These are phyloP conservation scores for Rosa multiflora DNA, from an alignment of 306 rosid species.

Conservation along the genomic window DNA sequence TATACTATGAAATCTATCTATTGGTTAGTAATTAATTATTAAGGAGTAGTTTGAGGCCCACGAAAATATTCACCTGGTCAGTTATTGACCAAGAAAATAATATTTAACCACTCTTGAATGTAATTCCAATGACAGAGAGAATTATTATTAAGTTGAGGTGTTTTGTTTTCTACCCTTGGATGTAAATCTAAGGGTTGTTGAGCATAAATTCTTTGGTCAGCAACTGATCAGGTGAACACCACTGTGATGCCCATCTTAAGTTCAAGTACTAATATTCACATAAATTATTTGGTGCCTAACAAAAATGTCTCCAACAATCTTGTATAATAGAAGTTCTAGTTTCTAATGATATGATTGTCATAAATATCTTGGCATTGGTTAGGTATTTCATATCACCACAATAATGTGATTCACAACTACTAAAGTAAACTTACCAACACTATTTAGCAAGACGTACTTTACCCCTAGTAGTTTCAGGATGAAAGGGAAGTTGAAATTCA, in stretches of 20 bases:
- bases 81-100: too few species aligned
- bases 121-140: too few species aligned
- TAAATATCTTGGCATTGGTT: neutral
- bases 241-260: neutral
- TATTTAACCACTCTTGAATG: too few species aligned
- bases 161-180: too few species aligned
- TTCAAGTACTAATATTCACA: neutral
- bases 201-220: too few species aligned
- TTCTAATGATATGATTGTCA: neutral
- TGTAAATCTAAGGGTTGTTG: too few species aligned
- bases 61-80: too few species aligned
- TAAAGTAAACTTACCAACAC: neutral
- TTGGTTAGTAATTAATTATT: neutral
- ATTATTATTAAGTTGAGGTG: too few species aligned
- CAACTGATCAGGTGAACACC: too few species aligned
- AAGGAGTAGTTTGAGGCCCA: neutral
- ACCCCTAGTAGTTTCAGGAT: neutral
- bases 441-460: neutral
- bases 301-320: neutral
- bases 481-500: neutral
- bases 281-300: neutral
- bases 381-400: neutral
- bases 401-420: neutral
- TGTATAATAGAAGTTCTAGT: neutral
- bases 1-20: neutral